These are phyloP conservation scores for Salvia miltiorrhiza DNA, from an alignment of 257 asterid species.

Conservation along the genomic window DNA sequence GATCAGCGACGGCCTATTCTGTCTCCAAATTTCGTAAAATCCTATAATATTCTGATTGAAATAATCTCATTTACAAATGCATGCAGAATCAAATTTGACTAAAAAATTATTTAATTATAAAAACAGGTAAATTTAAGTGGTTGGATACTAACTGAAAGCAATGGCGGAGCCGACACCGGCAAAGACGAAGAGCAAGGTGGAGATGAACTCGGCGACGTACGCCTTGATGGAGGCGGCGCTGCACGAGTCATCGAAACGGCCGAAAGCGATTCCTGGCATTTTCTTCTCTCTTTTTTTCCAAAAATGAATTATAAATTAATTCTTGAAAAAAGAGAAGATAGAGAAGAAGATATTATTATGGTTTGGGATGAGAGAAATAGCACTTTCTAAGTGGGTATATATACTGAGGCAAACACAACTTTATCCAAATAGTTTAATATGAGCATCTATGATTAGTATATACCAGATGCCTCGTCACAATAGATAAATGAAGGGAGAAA, in stretches of 20 bases:
- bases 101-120: too few relatives aligned
- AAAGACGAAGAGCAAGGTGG: conserved; percentile 53
- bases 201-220: conserved; percentile 57
- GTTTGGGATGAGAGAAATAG: conserved; percentile 20
- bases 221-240: conserved; percentile 47
- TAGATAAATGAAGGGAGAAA: conserved; percentile 15
- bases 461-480: conserved; percentile 24
- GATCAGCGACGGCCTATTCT: too few relatives aligned
- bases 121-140: too few relatives aligned
- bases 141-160: conserved; percentile 41
- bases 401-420: conserved; percentile 10
- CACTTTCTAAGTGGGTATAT: conserved; percentile 26
- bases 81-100: too few relatives aligned
- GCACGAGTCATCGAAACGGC: conserved; percentile 39
- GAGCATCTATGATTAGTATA: conserved; percentile 18
- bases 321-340: neutral
- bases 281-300: neutral
- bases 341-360: neutral
- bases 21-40: too few relatives aligned
- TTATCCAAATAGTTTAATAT: conserved; percentile 1
- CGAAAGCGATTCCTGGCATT: conserved; percentile 55
- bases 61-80: neutral
- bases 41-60: neutral
- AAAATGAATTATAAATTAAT: neutral
- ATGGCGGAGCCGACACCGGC: conserved; percentile 66